Conservation (phyloP, 257 asterid genomes). For the Perilla frutescens region DNA sequence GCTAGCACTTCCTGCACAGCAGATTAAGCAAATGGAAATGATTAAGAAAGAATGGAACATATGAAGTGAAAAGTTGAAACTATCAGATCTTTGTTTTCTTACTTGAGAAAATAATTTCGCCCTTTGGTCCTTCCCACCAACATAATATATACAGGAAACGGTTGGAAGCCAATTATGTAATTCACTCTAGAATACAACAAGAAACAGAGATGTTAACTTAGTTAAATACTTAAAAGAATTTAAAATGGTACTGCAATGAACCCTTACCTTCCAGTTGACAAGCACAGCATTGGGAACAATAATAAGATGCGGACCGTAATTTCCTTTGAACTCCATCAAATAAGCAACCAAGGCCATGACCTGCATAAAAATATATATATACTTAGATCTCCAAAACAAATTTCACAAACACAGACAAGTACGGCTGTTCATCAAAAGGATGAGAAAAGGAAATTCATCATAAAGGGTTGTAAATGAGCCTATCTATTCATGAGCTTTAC, state of each 20-base stretch:
- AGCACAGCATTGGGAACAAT: slow-evolving; percentile 99
- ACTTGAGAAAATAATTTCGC: slow-evolving; percentile 93
- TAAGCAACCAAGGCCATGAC: slow-evolving; percentile 97
- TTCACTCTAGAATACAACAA: slow-evolving; percentile 74
- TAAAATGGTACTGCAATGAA: slow-evolving; percentile 30
- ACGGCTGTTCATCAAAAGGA: slow-evolving; percentile 18
- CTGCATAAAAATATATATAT: slow-evolving; percentile 48
- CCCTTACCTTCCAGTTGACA: slow-evolving; percentile 96
- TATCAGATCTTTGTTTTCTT: slow-evolving; percentile 43
- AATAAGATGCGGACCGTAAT: slow-evolving; percentile 98
- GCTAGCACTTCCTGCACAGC: slow-evolving; percentile 82
- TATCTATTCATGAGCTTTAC: neutral
- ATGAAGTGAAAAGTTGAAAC: slow-evolving; percentile 27
- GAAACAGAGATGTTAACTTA: slow-evolving; percentile 37
- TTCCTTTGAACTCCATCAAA: slow-evolving; percentile 97
- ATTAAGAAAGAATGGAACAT: slow-evolving; percentile 25
- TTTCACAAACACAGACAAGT: slow-evolving; percentile 20
- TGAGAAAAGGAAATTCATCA: neutral
- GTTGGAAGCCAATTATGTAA: slow-evolving; percentile 95
- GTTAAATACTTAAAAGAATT: slow-evolving; percentile 9
- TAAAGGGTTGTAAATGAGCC: neutral
- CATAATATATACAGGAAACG: slow-evolving; percentile 93
- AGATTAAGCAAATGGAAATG: slow-evolving; percentile 36
- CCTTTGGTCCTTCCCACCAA: slow-evolving; percentile 89
- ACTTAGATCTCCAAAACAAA: slow-evolving; percentile 21